Evolutionary conservation across 225 moss, liverwort and hornwort genomes (phyloP), one percentile per base, ranked within the genome.

Genomic region (Physcomitrellopsis africana): DNA sequence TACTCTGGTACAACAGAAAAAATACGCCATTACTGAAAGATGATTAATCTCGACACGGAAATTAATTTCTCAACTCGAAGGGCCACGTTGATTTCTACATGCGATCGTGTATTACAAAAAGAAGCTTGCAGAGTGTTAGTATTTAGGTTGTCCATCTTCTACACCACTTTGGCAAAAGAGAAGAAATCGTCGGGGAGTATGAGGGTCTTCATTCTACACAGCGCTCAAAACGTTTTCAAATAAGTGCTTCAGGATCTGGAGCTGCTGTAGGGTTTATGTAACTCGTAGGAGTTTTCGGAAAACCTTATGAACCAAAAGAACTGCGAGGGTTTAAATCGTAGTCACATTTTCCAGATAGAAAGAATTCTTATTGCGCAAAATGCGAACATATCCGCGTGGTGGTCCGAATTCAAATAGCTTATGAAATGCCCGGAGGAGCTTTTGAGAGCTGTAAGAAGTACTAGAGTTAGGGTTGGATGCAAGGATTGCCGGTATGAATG

Each of bases 171-270:
- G 8, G 32, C 4, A 37, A 68, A 53, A 68, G 68, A 32, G 46
- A 12, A 20, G 19, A 53, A 11, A 68, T 11, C 13, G 12, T 15
- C 48, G n/a, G 13, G 54, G 29, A 72, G 12, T 27, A 29, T 11
- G 42, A 60, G 55, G 59, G 18, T 11, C 42, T 45, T 14, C 45
- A 72, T 60, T 51, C 66, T 51, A 49, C 16, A 72, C 14, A 56
- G 18, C 3, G 53, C 5, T 60, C 60, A n/a, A 47, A 59, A 61
- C 2, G 12, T 19, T 22, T 51, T 60, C 17, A 62, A 67, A 51
- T 37, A 24, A 24, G 32, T 37, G 32, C 32, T 37, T 4, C 32
- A 37, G 32, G 32, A 37, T 51, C 51, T 59, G 3, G 5, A 29
- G 32, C 54, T 54, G 5, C 3, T 13, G 42, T 15, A n/a, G n/a